Base-by-base conservation (phyloP, 1,139 yeast species). In the Debaryomyces psychrophilus region DNA sequence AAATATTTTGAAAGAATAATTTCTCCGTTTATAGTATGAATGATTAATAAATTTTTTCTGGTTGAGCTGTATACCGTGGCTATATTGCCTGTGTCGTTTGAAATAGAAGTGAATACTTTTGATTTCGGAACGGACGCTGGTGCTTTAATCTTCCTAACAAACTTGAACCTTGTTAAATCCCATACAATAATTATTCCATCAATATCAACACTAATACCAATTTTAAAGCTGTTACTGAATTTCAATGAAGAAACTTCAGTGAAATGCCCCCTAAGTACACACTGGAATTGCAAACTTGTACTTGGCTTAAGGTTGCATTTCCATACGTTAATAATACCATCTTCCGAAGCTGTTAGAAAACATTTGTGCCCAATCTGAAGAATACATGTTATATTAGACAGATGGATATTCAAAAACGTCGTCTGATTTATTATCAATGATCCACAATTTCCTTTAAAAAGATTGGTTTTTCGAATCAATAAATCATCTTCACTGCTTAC, bases 271-370 rank as follows among this genome's bases (percentile, higher is more conserved):
- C 85, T 65, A 23, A 86, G 60, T 18, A 75, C 66, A 5, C 74
- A 68, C 44, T 70, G 72, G 48, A 71, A 75, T 38, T 78, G 78
- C 27, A 83, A 58, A 2, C 58, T 65, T 5, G 58, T 43, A 1
- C 44, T 40, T 2, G 71, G 67, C 37, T 60, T 59, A n/a, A 54
- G 37, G 25, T 52, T 51, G 47, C 69, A 73, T 50, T 69, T 69
- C 89, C 89, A 83, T 5, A 77, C 70, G 54, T 79, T 77, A 9
- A 82, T 72, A 1, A 79, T 62, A 0, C 88, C 89, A 54, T 71
- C 78, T n/a, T 65, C 64, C 5, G 82, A 75, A 0, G 83, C 87
- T 0, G 85, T 81, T 17, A 82, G 53, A 48, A 82, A 71, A 34
- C 64, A 55, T 46, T 71, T 61, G 57, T 64, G 59, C 7, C 78